phyloP scores from a whole-genome alignment of 2,329 filamentous ascomycete genomes.

The Chalara sp. region DNA sequence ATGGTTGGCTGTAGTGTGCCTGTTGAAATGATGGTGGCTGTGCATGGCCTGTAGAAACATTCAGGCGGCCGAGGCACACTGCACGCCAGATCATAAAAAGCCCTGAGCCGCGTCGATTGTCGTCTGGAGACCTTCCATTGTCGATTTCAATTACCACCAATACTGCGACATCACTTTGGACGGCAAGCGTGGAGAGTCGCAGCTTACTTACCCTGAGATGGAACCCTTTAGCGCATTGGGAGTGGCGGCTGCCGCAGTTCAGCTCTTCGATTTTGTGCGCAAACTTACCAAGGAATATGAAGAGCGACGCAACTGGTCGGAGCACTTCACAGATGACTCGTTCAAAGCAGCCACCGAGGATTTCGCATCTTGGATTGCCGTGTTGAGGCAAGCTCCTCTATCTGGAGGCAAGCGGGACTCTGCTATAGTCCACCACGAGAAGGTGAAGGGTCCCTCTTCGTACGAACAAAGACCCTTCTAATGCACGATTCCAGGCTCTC shows the following conservation, averaged over 20 bases:
- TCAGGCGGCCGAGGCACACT: too few species aligned
- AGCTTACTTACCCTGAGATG: too few species aligned
- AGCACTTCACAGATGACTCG: background rate
- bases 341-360: too few species aligned
- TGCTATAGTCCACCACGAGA: background rate
- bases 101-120: too few species aligned
- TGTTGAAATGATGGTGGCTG: too few species aligned
- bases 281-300: background rate
- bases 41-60: too few species aligned
- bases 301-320: background rate
- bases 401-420: too few species aligned
- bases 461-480: too few species aligned
- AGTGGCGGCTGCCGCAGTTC: background rate
- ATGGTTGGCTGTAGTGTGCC: too few species aligned
- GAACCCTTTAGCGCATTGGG: background rate
- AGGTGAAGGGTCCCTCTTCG: background rate
- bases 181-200: background rate
- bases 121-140: too few species aligned
- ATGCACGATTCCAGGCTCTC: background rate
- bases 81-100: too few species aligned
- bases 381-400: background rate
- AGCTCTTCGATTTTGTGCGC: background rate
- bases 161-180: background rate
- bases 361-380: background rate
- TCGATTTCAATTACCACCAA: too few species aligned